These are phyloP conservation scores for Diplodia sapinea DNA, from an alignment of 2,329 filamentous ascomycete species.

Conservation along the genomic window DNA sequence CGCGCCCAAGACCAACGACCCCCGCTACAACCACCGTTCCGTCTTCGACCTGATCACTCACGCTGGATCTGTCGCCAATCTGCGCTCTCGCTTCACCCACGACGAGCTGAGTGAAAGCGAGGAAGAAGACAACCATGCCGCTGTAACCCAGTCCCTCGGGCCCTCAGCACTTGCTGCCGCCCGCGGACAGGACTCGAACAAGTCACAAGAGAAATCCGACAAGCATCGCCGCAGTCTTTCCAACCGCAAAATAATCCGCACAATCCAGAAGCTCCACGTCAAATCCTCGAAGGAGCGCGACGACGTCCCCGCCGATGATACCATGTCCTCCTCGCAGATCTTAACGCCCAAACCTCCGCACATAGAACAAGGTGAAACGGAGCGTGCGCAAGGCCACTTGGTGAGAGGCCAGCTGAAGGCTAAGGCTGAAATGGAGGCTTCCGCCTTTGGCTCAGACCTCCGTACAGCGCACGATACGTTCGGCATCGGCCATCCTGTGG, in stretches of 20 bases:
- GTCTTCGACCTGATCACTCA: constrained; percentile 92
- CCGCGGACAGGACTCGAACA: constrained; percentile 3
- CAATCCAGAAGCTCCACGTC: constrained; percentile 64
- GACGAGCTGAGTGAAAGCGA: constrained; percentile 81
- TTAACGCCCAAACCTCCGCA: constrained; percentile 42
- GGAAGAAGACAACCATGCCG: constrained; percentile 41
- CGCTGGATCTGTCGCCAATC: constrained; percentile 81
- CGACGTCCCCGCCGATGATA: constrained; percentile 55
- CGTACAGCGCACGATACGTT: constrained; percentile 23
- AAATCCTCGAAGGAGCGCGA: constrained; percentile 39
- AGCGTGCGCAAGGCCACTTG: constrained; percentile 27
- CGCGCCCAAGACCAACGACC: constrained; percentile 56
- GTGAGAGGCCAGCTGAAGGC: constrained; percentile 17
- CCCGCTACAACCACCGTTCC: constrained; percentile 85
- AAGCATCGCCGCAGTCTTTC: constrained; percentile 53
- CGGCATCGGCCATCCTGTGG: not conserved
- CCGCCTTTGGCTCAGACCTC: constrained; percentile 27
- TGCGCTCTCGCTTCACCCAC: constrained; percentile 76
- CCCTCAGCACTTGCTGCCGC: constrained; percentile 1
- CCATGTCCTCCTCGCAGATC: constrained; percentile 51
- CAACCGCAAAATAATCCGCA: constrained; percentile 68
- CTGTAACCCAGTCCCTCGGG: constrained; percentile 1
- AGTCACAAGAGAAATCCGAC: not conserved
- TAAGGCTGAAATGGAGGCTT: constrained; percentile 32
- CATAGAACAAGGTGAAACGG: constrained; percentile 39